phyloP scores from a whole-genome alignment of 1,284 basidiomycete genomes.

The Boletus chippewaensis region DNA sequence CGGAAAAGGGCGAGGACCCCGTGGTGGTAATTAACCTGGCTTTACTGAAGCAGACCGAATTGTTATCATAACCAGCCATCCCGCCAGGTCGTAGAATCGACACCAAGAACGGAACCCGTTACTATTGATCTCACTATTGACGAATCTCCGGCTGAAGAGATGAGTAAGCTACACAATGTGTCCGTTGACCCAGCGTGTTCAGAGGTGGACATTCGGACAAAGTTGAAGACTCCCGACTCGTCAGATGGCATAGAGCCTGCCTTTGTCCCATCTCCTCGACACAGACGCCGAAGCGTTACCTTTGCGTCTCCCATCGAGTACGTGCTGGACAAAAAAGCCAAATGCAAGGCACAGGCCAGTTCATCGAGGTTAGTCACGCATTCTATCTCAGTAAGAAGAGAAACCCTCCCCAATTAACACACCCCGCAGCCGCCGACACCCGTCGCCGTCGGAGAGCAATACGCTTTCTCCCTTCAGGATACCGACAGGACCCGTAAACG shows the following conservation, averaged over 20 bases:
- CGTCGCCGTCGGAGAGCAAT: slow-evolving; percentile 5
- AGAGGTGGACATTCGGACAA: neutral
- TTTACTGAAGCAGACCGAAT: neutral
- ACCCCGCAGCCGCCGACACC: neutral
- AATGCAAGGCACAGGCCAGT: neutral
- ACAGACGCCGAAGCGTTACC: slow-evolving; percentile 22
- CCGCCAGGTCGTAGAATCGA: slow-evolving; percentile 5
- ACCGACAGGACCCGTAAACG: neutral
- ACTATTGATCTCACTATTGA: slow-evolving; percentile 30
- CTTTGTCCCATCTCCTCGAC: slow-evolving; percentile 5
- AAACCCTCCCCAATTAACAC: neutral
- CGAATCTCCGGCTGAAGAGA: slow-evolving; percentile 13
- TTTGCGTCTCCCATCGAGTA: slow-evolving; percentile 29
- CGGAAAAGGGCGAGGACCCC: slow-evolving; percentile 2
- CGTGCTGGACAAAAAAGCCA: slow-evolving; percentile 4
- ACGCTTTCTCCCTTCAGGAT: slow-evolving; percentile 19
- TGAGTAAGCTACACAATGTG: neutral
- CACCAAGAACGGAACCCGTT: slow-evolving; percentile 6
- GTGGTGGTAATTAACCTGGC: slow-evolving; percentile 11
- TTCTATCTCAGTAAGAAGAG: neutral
- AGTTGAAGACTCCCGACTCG: neutral
- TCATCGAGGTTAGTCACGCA: slow-evolving; percentile 7
- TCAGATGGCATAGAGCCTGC: neutral
- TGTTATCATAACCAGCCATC: slow-evolving; percentile 13
- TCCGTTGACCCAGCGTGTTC: neutral